Conservation (phyloP, 768 basidiomycete genomes). For the Leccinum longicurvipes region DNA sequence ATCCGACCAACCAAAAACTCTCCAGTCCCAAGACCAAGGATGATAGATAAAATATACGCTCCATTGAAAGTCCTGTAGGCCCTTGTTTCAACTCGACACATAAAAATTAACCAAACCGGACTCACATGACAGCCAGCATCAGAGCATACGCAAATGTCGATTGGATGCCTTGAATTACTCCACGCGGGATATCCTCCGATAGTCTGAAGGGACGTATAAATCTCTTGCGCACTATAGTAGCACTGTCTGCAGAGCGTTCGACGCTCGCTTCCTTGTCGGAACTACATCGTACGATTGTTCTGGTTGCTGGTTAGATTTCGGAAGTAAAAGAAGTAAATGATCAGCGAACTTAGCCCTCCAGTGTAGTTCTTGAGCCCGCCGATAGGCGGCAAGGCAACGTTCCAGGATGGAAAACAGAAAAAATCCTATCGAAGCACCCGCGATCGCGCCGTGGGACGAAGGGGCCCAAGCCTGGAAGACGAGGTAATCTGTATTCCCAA, state of each 20-base stretch:
- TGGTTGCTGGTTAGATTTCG: slow-evolving; percentile 4
- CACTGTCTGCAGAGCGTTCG: background rate
- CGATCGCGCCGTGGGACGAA: slow-evolving; percentile 62
- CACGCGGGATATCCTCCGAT: slow-evolving; percentile 68
- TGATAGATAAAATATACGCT: slow-evolving; percentile 69
- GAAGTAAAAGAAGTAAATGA: background rate
- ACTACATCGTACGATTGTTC: slow-evolving; percentile 3
- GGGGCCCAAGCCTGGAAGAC: slow-evolving; percentile 70
- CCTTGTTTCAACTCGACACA: slow-evolving; percentile 5
- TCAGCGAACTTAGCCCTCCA: slow-evolving; percentile 57
- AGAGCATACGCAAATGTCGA: slow-evolving; percentile 61
- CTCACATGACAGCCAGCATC: slow-evolving; percentile 83
- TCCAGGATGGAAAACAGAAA: slow-evolving; percentile 68
- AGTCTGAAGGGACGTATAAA: slow-evolving; percentile 59
- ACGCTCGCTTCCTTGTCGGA: background rate
- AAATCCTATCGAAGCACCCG: slow-evolving; percentile 72
- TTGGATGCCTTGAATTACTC: slow-evolving; percentile 61
- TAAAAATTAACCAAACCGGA: background rate
- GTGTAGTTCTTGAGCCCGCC: slow-evolving; percentile 47
- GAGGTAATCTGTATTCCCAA: slow-evolving; percentile 59
- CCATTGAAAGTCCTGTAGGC: slow-evolving; percentile 75
- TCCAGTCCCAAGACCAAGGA: slow-evolving; percentile 69
- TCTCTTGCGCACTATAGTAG: slow-evolving; percentile 16
- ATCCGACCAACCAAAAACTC: slow-evolving; percentile 70
- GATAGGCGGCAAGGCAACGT: slow-evolving; percentile 59